Conservation (phyloP, 129 eudicot species). For the Arctium lappa region DNA sequence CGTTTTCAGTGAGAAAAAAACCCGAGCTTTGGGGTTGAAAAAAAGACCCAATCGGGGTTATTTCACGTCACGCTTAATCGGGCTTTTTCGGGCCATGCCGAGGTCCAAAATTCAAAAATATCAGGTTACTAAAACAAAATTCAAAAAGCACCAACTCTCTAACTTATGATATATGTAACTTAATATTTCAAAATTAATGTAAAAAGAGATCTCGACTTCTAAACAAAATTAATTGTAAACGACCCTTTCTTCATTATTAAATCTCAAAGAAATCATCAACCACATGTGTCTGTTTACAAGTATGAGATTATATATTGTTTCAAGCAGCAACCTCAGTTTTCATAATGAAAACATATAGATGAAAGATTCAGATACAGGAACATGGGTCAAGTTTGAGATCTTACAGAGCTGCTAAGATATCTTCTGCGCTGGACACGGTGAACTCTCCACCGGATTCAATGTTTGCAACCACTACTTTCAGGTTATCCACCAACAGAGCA, state of each 20-base stretch:
- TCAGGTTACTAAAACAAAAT: not conserved
- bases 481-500: conserved; percentile 76
- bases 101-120: not conserved
- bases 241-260: not conserved
- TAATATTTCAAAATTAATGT: no score
- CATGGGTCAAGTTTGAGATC: not conserved
- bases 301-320: not conserved
- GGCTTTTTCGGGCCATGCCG: no score
- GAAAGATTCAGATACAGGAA: not conserved
- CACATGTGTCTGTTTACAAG: not conserved
- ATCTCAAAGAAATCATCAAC: not conserved
- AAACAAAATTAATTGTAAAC: not conserved
- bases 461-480: conserved; percentile 73
- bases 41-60: no score
- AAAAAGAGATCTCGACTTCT: no score
- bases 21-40: no score
- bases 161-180: no score
- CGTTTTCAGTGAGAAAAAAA: no score
- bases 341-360: not conserved
- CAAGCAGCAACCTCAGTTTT: not conserved
- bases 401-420: conserved; percentile 67
- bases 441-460: conserved; percentile 84
- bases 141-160: no score
- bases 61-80: not conserved
- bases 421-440: conserved; percentile 83